Base-by-base conservation (phyloP, 2,329 filamentous ascomycete species). In the Exserohilum turcica region DNA sequence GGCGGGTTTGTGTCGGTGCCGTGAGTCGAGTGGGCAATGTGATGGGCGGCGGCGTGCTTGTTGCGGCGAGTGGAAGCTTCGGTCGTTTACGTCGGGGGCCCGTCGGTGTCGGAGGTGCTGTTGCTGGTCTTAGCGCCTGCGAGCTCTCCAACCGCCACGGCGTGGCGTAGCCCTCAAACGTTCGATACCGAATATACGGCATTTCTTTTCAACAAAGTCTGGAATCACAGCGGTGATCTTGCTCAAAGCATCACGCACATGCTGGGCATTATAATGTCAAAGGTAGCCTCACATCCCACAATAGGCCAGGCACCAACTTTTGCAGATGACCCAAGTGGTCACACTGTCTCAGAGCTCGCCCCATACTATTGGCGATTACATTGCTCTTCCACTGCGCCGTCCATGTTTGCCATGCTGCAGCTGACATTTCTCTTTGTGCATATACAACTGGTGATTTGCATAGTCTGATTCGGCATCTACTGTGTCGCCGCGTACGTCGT, bases 131-230 rank as follows among this genome's bases (percentile, higher is more conserved):
- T 59, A 53, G 63, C 56, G 59, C 52, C 35, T 43, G 55, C 55
- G 54, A 48, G 42, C 46, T 60, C 54, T 60, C 61, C 48, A 60
- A 48, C 38, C 56, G 50, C 64, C 66, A 68, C 18, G 59, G 55
- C 48, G 56, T 55, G 33, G 56, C 60, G 44, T 59, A 67, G 16
- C 72, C 72, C 52, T 74, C 72, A 60, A 74, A 73, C 15, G 64
- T 64, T 43, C 72, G 61, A 56, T 74, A 55, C 50, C 70, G 62
- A 44, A 74, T 71, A 40, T 73, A 74, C 33, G 63, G 55, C 68
- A 74, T 74, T 27, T 47, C 37, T 18, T 32, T 43, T 29, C 28
- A 18, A 31, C 28, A 18, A 31, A 31, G 48, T 27, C 44, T 48
- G 21, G 31, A 29, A 31, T 27, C 35, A 28, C 13, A 8, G 21